Conservation (phyloP, 1,139 yeast genomes). For the Nematodospora anomalae region DNA sequence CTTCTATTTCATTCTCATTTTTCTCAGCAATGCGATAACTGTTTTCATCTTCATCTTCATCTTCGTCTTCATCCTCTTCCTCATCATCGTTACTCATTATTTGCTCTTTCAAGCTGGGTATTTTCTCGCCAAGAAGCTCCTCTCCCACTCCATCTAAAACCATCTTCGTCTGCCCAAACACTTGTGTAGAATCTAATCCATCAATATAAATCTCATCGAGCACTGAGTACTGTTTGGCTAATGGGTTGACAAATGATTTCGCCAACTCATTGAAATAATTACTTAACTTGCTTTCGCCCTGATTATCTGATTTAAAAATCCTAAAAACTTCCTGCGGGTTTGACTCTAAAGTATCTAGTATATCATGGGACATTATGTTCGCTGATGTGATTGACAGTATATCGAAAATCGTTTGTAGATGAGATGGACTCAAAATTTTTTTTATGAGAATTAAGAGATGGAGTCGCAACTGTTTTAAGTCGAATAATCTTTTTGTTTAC, state of each 20-base stretch:
- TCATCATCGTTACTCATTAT: constrained; percentile 18
- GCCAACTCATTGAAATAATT: constrained; percentile 39
- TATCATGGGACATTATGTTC: constrained; percentile 16
- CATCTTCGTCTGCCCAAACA: constrained; percentile 90
- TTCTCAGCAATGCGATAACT: constrained; percentile 21
- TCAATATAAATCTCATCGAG: constrained; percentile 81
- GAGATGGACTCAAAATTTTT: constrained; percentile 1
- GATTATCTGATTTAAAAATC: constrained; percentile 17
- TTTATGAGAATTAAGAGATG: constrained; percentile 7
- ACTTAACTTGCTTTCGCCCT: constrained; percentile 11
- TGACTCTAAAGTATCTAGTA: constrained; percentile 18
- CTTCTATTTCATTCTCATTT: constrained; percentile 16
- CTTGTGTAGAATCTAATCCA: constrained; percentile 87
- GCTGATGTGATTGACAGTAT: not conserved
- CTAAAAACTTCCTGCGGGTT: constrained; percentile 31
- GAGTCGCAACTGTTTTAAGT: constrained; percentile 1
- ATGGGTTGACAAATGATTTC: constrained; percentile 63
- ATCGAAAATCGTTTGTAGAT: constrained; percentile 2
- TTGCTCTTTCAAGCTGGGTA: constrained; percentile 14
- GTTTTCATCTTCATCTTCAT: constrained; percentile 20
- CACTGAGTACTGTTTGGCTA: constrained; percentile 61
- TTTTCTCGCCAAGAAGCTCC: constrained; percentile 38
- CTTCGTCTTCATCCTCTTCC: constrained; percentile 17
- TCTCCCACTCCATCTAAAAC: constrained; percentile 47
- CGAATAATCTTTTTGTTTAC: not conserved